Base-by-base conservation (phyloP, 306 rosid genomes). In the Gastrolobium villosum region DNA sequence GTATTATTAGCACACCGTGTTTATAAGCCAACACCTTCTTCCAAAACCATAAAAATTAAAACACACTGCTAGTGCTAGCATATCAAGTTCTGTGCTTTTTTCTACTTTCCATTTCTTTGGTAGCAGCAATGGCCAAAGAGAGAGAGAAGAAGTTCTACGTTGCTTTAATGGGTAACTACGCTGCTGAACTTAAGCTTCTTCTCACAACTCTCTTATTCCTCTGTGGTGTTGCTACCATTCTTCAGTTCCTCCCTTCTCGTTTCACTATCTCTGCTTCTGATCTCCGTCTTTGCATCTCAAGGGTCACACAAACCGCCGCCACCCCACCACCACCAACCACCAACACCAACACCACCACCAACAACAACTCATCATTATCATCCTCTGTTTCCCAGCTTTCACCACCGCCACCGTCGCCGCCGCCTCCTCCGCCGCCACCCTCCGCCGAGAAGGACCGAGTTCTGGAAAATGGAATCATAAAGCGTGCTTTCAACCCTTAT, bases 191-290 rank as follows among this genome's bases (percentile, higher is more conserved):
- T 0, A 95, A 92, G 69, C 89, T 93, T 1, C 77, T 95, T 3
- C 82, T 93, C 4, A 88, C 90, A 0, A 87, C 94, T 0, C 90
- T 95, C 3, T 80, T 95, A 0, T 76, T 93, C 11, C 90, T 95
- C 26, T 95, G 99, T 35, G 57, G 82, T 0, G 50, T 93, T 0
- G 99, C 94, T 3, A 95, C 99, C 6, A 61, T 95, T 34, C 90
- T 95, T 44, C 99, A 95, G 83, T 89, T 95, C 77, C 63, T 95
- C 55, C 99, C 99, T 65, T 88, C 97, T 0, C 95, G 98, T 50
- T 88, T 95, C 84, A 80, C 97, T 66, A 85, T 91, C 68, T 95
- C 97, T 9, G 85, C 97, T 30, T 89, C 97, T 11, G 98, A 95
- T 72, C 88, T 95, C 40, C 91, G 98, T 7, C 53, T 91, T 60